These are phyloP conservation scores for Paraphaeosphaeria minitans DNA, from an alignment of 2,329 filamentous ascomycete species.

Conservation along the genomic window DNA sequence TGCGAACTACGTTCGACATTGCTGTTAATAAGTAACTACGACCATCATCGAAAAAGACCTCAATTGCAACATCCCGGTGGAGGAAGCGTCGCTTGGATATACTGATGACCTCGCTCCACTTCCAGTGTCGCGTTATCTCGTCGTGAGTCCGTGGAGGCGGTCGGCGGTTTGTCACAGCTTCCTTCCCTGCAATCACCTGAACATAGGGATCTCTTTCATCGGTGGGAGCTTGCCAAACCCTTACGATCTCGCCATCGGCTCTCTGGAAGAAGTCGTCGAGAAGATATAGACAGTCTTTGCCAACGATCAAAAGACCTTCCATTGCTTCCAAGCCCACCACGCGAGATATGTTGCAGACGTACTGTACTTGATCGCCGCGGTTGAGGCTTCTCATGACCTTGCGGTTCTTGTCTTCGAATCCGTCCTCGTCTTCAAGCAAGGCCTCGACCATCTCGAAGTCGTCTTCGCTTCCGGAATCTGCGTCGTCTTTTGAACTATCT, in stretches of 20 bases:
- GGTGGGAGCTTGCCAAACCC: conserved; percentile 88
- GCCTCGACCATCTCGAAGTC: conserved; percentile 97
- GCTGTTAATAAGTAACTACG: conserved; percentile 92
- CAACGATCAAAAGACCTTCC: conserved; percentile 90
- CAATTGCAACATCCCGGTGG: conserved; percentile 94
- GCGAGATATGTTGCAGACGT: conserved; percentile 92
- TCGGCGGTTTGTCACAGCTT: conserved; percentile 60
- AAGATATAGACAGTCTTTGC: conserved; percentile 89
- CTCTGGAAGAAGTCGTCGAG: conserved; percentile 97
- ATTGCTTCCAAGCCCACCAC: conserved; percentile 92
- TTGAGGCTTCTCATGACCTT: conserved; percentile 96
- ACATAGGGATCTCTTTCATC: conserved; percentile 96
- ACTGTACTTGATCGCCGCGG: conserved; percentile 87
- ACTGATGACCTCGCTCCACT: conserved; percentile 91
- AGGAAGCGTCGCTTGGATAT: conserved; percentile 95
- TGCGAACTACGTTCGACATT: conserved; percentile 72
- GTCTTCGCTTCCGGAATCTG: conserved; percentile 68
- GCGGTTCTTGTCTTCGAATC: conserved; percentile 95
- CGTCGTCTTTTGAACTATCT: conserved; percentile 46
- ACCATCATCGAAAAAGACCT: conserved; percentile 96
- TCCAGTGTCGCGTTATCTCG: conserved; percentile 89
- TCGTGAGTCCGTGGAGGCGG: conserved; percentile 40
- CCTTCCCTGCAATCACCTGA: conserved; percentile 84
- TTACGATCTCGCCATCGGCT: conserved; percentile 93
- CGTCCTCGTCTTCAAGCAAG: conserved; percentile 81